These are phyloP conservation scores for Fusarium mundagurra DNA, from an alignment of 2,329 filamentous ascomycete species.

Conservation along the genomic window DNA sequence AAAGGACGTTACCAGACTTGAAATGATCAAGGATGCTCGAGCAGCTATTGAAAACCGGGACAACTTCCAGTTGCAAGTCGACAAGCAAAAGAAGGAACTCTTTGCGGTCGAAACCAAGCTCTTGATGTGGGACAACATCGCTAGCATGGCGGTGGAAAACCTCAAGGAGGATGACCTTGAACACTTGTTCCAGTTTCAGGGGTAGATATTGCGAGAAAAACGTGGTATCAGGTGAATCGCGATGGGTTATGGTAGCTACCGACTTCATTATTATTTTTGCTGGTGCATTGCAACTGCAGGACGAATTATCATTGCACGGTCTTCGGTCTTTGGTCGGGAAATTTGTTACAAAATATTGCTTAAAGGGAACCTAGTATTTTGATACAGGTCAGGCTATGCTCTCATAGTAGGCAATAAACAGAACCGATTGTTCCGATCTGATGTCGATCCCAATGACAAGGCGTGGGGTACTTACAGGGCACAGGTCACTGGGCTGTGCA, in stretches of 20 bases:
- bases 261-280: not conserved
- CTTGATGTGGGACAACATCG: not conserved
- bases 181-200: not conserved
- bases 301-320: not conserved
- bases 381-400: not conserved
- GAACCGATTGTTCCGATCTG: not conserved
- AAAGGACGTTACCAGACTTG: fast-evolving
- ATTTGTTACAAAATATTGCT: not conserved
- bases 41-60: fast-evolving
- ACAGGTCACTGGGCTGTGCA: not conserved
- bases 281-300: not conserved
- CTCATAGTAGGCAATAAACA: not conserved
- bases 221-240: fast-evolving
- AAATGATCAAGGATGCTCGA: not conserved
- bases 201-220: not conserved
- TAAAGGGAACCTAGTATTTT: not conserved
- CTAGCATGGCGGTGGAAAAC: not conserved
- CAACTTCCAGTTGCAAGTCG: fast-evolving
- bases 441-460: not conserved
- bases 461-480: not conserved
- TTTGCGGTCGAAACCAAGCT: not conserved
- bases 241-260: fast-evolving
- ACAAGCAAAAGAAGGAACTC: not conserved
- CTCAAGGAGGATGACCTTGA: not conserved
- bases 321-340: not conserved